Percentiles rank a stretch among this genome's conserved stretches.
phyloP scores from a whole-genome alignment of 1,139 yeast genomes.

The Pichia norvegensis region DNA sequence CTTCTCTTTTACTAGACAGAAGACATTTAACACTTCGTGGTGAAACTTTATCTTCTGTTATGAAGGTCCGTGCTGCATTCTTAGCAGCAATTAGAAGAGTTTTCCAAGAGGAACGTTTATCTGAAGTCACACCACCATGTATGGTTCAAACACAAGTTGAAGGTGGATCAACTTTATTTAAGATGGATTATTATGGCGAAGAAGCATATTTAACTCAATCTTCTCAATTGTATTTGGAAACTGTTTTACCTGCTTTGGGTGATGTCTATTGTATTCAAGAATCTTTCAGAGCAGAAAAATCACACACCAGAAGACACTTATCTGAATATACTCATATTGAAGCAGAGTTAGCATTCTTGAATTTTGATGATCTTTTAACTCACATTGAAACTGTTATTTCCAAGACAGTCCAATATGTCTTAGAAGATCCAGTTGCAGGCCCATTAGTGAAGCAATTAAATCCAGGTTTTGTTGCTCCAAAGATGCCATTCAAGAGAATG shows the following conservation, averaged over 20 bases:
- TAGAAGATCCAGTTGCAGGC: conserved; percentile 88
- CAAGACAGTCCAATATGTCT: conserved; percentile 60
- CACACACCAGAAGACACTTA: conserved; percentile 97
- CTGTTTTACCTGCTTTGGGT: conserved; percentile 92
- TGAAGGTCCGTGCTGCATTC: conserved; percentile 87
- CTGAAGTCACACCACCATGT: conserved; percentile 98
- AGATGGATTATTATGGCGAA: conserved; percentile 91
- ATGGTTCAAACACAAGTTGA: conserved; percentile 99
- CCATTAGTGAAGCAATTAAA: conserved; percentile 84
- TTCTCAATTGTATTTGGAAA: conserved; percentile 93
- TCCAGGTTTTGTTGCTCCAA: conserved; percentile 82
- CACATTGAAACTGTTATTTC: conserved; percentile 81
- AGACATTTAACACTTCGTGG: conserved; percentile 95
- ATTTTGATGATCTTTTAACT: conserved; percentile 74
- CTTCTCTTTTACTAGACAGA: conserved; percentile 83
- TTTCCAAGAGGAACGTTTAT: conserved; percentile 63
- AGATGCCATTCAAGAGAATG: conserved; percentile 84
- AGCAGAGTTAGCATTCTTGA: conserved; percentile 81
- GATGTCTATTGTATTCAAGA: conserved; percentile 97
- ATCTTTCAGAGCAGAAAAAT: conserved; percentile 97
- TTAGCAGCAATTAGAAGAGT: conserved; percentile 69
- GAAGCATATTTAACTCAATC: conserved; percentile 96
- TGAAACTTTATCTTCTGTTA: conserved; percentile 85
- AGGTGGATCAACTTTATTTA: conserved; percentile 96
- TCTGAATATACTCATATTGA: conserved; percentile 96